These are phyloP conservation scores for Helotiales sp. DNA, from an alignment of 2,329 filamentous ascomycete species.

Conservation along the genomic window DNA sequence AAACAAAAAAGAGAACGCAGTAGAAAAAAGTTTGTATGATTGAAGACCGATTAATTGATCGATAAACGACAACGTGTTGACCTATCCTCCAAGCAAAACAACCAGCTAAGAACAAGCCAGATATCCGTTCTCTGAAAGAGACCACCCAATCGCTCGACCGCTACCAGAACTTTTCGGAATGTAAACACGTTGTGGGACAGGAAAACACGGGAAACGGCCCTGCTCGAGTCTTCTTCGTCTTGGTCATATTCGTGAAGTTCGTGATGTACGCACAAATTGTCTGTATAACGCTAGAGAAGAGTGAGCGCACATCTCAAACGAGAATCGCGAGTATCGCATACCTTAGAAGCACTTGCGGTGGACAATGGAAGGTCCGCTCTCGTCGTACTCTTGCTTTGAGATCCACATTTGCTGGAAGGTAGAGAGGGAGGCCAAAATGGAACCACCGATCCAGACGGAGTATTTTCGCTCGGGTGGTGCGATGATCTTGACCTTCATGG, in stretches of 20 bases:
- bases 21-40: conserved; percentile 41
- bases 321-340: conserved; percentile 45
- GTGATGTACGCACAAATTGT: conserved; percentile 41
- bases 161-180: conserved; percentile 45
- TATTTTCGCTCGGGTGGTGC: conserved; percentile 99
- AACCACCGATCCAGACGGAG: conserved; percentile 99
- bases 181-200: conserved; percentile 39
- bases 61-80: conserved; percentile 41
- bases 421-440: conserved; percentile 97
- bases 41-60: conserved; percentile 40
- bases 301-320: background rate
- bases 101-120: conserved; percentile 38
- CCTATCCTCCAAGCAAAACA: conserved; percentile 41
- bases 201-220: conserved; percentile 38
- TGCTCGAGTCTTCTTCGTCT: conserved; percentile 41
- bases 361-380: conserved; percentile 98
- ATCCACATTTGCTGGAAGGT: conserved; percentile 99
- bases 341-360: conserved; percentile 99
- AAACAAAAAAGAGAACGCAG: conserved; percentile 33
- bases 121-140: conserved; percentile 38
- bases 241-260: conserved; percentile 44
- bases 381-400: conserved; percentile 99
- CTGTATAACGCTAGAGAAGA: conserved; percentile 28
- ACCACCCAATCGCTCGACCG: conserved; percentile 42
- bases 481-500: conserved; percentile 99